These are phyloP conservation scores for Suillus paluster DNA, from an alignment of 768 basidiomycete genomes.

Conservation along the genomic window DNA sequence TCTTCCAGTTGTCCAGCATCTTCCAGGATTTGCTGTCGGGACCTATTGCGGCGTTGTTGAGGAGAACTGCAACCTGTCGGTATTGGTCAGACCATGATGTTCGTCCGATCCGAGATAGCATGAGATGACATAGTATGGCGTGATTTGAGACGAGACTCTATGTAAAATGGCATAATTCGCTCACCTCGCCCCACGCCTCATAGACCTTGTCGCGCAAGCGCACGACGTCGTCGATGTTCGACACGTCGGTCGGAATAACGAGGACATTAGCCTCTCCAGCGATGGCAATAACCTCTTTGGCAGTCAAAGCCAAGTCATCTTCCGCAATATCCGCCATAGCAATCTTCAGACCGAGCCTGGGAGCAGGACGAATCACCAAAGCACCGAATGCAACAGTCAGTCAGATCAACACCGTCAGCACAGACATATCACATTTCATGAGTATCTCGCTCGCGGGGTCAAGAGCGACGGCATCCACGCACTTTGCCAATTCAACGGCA, in stretches of 20 bases:
- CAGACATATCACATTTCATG: constrained; percentile 16
- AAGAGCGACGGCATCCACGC: constrained; percentile 34
- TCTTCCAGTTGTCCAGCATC: constrained; percentile 73
- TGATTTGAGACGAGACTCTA: constrained; percentile 16
- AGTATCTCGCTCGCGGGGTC: constrained; percentile 18
- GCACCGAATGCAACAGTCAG: constrained; percentile 11
- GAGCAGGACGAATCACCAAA: constrained; percentile 11
- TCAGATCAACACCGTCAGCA: constrained; percentile 11
- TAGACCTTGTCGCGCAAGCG: constrained; percentile 76
- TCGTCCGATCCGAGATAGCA: constrained; percentile 5
- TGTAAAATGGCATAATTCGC: constrained; percentile 38
- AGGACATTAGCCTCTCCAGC: constrained; percentile 71
- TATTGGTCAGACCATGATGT: constrained; percentile 29
- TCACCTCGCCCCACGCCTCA: constrained; percentile 90
- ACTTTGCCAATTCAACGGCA: constrained; percentile 74
- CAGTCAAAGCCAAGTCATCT: constrained; percentile 51
- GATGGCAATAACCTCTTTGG: constrained; percentile 53
- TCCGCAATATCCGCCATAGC: constrained; percentile 75
- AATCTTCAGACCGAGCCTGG: constrained; percentile 71
- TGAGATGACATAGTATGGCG: background rate
- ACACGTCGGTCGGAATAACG: constrained; percentile 76
- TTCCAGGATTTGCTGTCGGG: constrained; percentile 69
- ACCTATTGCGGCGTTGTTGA: constrained; percentile 87
- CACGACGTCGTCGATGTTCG: constrained; percentile 70
- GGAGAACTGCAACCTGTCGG: constrained; percentile 76